Evolutionary conservation across 2,329 filamentous ascomycete genomes (phyloP).

Genomic region (Phaeosphaeriaceae sp.): DNA sequence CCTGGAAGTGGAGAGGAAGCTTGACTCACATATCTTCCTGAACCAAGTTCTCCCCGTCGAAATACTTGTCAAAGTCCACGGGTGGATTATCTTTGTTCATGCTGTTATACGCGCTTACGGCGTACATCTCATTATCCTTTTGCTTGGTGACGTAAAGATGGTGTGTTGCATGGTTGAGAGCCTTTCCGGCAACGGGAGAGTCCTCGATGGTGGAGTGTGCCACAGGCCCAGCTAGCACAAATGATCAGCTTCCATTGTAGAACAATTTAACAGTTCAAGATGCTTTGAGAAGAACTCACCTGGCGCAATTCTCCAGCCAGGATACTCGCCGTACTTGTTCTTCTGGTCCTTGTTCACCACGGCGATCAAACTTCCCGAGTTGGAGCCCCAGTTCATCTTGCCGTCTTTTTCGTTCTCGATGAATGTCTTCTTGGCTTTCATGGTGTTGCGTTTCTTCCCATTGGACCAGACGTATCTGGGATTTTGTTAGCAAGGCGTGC

Average conservation of each 20-base stretch:
- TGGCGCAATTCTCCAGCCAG: constrained; percentile 55
- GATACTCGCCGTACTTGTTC: constrained; percentile 59
- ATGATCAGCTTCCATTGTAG: neutral
- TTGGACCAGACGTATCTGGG: constrained; percentile 56
- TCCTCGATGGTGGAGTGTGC: constrained; percentile 51
- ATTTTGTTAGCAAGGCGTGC: neutral
- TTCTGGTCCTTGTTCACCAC: constrained; percentile 57
- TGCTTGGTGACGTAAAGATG: constrained; percentile 54
- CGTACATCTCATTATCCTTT: constrained; percentile 51
- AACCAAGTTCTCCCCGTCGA: constrained; percentile 51
- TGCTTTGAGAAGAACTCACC: neutral
- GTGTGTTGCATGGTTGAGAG: constrained; percentile 51
- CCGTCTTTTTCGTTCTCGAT: constrained; percentile 45
- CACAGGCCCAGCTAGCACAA: neutral
- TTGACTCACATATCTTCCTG: neutral
- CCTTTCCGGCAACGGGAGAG: constrained; percentile 56
- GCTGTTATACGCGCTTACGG: constrained; percentile 54
- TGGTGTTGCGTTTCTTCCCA: constrained; percentile 57
- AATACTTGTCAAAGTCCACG: constrained; percentile 59
- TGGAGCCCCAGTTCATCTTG: constrained; percentile 56
- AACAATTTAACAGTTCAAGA: too few relatives aligned
- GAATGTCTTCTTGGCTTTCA: constrained; percentile 55
- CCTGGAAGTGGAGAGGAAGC: too few relatives aligned
- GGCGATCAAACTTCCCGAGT: constrained; percentile 49
- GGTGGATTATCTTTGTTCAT: constrained; percentile 55